Conservation (phyloP, 1,139 yeast species). For the Arxiozyma slooffiae region DNA sequence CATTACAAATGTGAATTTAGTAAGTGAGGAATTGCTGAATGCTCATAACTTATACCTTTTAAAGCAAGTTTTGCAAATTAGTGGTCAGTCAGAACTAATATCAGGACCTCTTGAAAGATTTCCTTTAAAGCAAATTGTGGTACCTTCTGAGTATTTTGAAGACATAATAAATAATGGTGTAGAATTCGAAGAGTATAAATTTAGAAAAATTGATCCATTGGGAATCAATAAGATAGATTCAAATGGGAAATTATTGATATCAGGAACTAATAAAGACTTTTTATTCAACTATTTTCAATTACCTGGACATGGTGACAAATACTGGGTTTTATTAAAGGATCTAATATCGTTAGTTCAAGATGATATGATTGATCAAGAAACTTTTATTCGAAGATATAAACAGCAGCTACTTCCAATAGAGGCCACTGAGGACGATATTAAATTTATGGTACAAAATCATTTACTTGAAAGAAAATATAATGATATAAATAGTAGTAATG, state of each 20-base stretch:
- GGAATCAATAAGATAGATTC: conserved; percentile 68
- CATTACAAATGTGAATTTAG: not conserved
- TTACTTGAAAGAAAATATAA: conserved; percentile 3
- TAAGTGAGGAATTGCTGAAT: not conserved
- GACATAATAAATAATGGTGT: not conserved
- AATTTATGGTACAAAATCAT: conserved; percentile 8
- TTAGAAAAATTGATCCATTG: conserved; percentile 48
- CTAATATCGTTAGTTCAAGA: conserved; percentile 15
- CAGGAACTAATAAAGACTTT: conserved; percentile 55
- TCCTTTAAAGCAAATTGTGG: conserved; percentile 12
- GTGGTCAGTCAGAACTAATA: conserved; percentile 12
- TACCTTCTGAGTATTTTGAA: conserved; percentile 8
- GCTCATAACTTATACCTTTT: conserved; percentile 4
- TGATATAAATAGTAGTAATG: not conserved
- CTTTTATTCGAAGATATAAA: conserved; percentile 13
- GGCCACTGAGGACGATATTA: conserved; percentile 10
- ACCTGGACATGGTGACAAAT: conserved; percentile 8
- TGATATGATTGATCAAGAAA: conserved; percentile 4
- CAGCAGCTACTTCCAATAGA: conserved; percentile 16
- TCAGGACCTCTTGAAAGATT: conserved; percentile 13
- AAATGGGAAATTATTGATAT: conserved; percentile 44
- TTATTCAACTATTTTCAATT: conserved; percentile 59
- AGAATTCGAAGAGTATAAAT: conserved; percentile 9
- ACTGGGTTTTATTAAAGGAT: conserved; percentile 19
- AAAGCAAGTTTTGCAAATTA: conserved; percentile 9